Base-by-base conservation (phyloP, 2,329 filamentous ascomycete genomes). In the Aspergillus japonicus region DNA sequence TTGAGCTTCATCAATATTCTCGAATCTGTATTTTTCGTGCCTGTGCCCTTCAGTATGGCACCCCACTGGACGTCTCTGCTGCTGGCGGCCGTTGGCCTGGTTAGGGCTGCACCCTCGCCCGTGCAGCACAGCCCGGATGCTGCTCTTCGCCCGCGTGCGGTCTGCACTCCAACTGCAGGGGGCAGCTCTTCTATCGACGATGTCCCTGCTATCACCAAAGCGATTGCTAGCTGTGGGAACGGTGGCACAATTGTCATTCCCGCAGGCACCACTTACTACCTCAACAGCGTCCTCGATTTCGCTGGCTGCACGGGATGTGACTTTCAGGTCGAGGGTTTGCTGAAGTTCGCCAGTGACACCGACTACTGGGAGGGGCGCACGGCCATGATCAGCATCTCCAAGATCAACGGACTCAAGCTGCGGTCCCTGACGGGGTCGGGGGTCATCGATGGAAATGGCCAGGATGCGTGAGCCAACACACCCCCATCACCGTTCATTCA, bases 361-460 rank as follows among this genome's bases (percentile, higher is more conserved):
- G 66, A 71, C 33, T 78, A 77, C 59, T 82, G 80, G 81, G 68
- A 73, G 24, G 75, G 75, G 16, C 72, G 74, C 54, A 72, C 64
- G 0, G 73, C 75, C 11, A 78, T 81, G 56, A 74, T 82, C 47
- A 66, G 69, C 47, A 65, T 81, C 8, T 67, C 73, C 12, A 68
- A 71, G 10, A 74, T 80, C 35, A 71, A 66, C 3, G 76, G 73
- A 0, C 68, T 76, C 23, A 78, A 72, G 24, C 73, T 82, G n/a
- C 70, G 69, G 10, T 80, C 77, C 0, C 29, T 76, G 2, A 78
- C 73, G 0, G 77, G 75, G 5, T 67, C 62, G 1, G 80, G 80
- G 16, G 63, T 79, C 0, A 79, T 82, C 48, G 80, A 82, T 63
- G 80, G 79, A 2, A 81, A 79, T 63, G 80, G 80, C 1, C 80